phyloP scores from a whole-genome alignment of 2,329 filamentous ascomycete species.

The Calonectria montana region DNA sequence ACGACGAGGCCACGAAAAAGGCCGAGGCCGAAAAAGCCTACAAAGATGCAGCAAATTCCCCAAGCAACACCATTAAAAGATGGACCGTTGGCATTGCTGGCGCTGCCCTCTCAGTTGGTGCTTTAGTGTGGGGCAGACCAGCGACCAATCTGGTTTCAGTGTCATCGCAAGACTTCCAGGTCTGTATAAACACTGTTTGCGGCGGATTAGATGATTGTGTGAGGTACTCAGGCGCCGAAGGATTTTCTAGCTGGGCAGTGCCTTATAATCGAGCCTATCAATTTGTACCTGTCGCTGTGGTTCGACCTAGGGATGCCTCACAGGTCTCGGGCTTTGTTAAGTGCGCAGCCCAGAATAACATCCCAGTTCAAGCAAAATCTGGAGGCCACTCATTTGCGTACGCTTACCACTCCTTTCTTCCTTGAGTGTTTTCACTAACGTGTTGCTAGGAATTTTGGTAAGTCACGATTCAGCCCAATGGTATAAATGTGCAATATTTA shows the following conservation, averaged over 20 bases:
- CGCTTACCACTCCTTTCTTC: neutral
- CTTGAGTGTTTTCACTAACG: neutral
- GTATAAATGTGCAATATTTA: neutral
- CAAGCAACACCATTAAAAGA: neutral
- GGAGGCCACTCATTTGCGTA: slow-evolving; percentile 8
- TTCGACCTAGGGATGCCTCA: neutral
- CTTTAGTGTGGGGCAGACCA: neutral
- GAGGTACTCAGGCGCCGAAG: neutral
- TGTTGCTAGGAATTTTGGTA: neutral
- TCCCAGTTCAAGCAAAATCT: neutral
- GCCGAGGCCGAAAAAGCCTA: neutral
- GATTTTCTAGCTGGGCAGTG: neutral
- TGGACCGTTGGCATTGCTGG: neutral
- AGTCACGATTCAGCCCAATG: neutral
- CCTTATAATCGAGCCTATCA: neutral
- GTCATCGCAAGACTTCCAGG: neutral
- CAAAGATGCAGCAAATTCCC: neutral
- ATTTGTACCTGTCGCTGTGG: neutral
- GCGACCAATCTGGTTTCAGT: neutral
- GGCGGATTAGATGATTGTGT: neutral
- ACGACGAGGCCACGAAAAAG: neutral
- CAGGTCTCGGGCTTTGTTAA: neutral
- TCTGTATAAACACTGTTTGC: neutral
- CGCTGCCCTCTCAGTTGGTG: neutral
- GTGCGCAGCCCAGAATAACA: neutral